Percentiles rank a stretch among this genome's conserved stretches.
Evolutionary conservation across 2,329 filamentous ascomycete genomes (phyloP).

Genomic region (Pseudogymnoascus sp.): DNA sequence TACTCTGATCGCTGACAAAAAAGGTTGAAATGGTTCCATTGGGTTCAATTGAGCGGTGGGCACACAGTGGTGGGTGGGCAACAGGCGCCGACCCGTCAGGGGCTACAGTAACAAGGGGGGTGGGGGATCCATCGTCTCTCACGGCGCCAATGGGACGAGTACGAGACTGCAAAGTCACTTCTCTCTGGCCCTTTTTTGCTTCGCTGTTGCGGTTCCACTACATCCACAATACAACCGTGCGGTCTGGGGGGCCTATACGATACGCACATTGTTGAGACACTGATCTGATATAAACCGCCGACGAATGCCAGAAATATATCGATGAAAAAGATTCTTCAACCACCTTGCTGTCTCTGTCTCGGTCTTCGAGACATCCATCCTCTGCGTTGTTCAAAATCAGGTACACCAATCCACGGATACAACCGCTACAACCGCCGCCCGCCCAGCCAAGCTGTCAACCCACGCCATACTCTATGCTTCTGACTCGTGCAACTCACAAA

Average conservation of each 20-base stretch:
- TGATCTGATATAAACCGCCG: background rate
- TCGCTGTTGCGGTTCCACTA: background rate
- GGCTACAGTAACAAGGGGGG: background rate
- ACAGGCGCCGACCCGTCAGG: slow-evolving; percentile 7
- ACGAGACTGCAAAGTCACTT: background rate
- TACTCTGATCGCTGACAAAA: slow-evolving; percentile 2
- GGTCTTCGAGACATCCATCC: background rate
- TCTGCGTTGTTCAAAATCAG: background rate
- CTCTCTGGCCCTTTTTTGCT: background rate
- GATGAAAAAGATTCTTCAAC: background rate
- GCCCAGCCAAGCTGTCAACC: slow-evolving; percentile 2
- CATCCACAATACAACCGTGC: background rate
- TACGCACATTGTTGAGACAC: too few relatives aligned
- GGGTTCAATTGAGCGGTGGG: slow-evolving; percentile 1
- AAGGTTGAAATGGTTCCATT: background rate
- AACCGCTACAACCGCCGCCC: background rate
- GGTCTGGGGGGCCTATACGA: too few relatives aligned
- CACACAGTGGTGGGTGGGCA: slow-evolving; percentile 9
- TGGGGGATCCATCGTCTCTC: background rate
- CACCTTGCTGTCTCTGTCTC: background rate
- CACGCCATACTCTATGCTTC: background rate
- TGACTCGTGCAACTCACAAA: background rate
- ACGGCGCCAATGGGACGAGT: slow-evolving; percentile 1
- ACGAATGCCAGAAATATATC: background rate
- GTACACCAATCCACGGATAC: background rate